These are phyloP conservation scores for Copromyces sp. DNA, from an alignment of 495 filamentous ascomycete genomes.

Conservation along the genomic window DNA sequence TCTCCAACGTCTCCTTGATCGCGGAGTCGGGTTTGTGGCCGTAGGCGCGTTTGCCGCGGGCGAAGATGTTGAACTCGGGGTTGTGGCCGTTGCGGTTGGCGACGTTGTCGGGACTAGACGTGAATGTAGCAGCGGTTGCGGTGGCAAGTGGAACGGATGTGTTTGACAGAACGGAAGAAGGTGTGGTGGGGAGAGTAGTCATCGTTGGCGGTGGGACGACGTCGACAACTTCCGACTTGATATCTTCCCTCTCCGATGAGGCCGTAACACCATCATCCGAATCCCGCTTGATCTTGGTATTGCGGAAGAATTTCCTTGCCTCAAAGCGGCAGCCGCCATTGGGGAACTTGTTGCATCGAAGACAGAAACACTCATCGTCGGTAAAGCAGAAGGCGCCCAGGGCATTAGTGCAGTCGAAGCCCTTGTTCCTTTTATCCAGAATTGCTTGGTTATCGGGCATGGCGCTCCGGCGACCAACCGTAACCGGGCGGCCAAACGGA, in stretches of 20 bases:
- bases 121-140: background rate
- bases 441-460: background rate
- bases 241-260: background rate
- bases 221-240: background rate
- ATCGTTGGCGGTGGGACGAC: background rate
- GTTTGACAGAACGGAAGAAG: background rate
- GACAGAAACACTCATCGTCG: background rate
- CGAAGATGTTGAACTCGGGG: background rate
- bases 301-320: background rate
- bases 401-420: background rate
- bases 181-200: background rate
- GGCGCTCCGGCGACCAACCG: background rate
- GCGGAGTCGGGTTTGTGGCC: too few relatives aligned
- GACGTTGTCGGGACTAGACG: background rate
- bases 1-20: too few relatives aligned
- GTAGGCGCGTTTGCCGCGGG: background rate
- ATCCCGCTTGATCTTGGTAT: background rate
- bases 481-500: background rate
- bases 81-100: background rate
- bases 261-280: background rate
- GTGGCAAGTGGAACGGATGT: background rate
- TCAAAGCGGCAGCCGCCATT: background rate
- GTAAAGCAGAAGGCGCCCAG: background rate
- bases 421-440: background rate
- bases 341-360: background rate